Evolutionary conservation across 345 rosid genomes (phyloP), one percentile per base, ranked within the genome.

Genomic region (Hibiscus syriacus): DNA sequence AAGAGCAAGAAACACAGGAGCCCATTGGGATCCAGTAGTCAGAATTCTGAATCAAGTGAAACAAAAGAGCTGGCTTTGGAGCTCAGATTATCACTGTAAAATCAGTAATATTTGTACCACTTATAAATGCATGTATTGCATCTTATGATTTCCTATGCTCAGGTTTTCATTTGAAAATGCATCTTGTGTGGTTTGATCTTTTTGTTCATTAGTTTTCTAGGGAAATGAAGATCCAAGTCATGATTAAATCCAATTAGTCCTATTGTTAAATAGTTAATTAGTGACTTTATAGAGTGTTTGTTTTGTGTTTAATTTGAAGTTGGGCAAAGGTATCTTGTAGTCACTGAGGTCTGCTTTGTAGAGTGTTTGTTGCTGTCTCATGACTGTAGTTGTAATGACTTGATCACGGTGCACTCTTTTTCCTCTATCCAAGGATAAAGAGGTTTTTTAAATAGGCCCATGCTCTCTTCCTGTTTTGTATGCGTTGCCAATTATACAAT

Each of bases 31-130:
- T 88, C 97, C 0, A 74, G 80, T 79, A 85, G 84, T 74, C 90
- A 78, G 52, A 82, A 87, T 65, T 86, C 89, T 2, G 92, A 88
- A 66, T 73, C 94, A 27, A 86, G 83, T 68, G 92, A 90, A 56
- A 72, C 74, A 65, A 87, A 80, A 79, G 98, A 89, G 73, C 80
- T 75, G 38, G 99, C 91, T 72, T 85, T 94, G 89, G 99, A 94
- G 80, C 87, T 94, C 46, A 88, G 89, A 82, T 70, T 94, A 66
- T 94, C 84, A 14, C 81, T 87, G 70, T 85, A 70, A 78, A 70
- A 80, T 39, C 46, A 19, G 32, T n/a, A 22, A 27, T 30, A 12
- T 22, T 68, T 45, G 7, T 26, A 10, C 32, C n/a, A 46, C 30
- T 19, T 36, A 8, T 7, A 10, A 36, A 36, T 36, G 39, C 39